Evolutionary conservation across 225 moss, liverwort and hornwort species (phyloP).

Genomic region (Physcomitrium patens): DNA sequence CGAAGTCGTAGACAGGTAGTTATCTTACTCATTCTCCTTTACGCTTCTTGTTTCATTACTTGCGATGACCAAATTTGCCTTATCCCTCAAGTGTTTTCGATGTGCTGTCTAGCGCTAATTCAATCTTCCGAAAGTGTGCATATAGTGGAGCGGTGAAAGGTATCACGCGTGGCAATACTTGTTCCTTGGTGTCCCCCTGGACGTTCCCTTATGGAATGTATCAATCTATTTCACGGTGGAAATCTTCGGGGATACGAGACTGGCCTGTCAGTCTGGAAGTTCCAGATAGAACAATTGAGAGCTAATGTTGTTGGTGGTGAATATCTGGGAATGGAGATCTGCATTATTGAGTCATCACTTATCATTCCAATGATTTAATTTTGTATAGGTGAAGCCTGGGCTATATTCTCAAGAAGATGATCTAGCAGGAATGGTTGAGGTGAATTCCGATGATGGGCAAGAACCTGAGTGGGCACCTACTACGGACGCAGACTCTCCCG

Average conservation of each 20-base stretch:
- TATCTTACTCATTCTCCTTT: background rate
- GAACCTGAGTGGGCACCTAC: slow-evolving; percentile 57
- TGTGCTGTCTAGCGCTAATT: slow-evolving; percentile 11
- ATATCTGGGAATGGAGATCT: background rate
- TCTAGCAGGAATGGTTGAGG: slow-evolving; percentile 67
- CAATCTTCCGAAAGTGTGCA: background rate
- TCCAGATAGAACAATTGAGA: slow-evolving; percentile 14
- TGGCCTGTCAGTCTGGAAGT: background rate
- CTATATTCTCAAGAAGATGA: slow-evolving; percentile 67
- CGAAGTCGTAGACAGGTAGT: slow-evolving; percentile 90
- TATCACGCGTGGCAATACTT: background rate
- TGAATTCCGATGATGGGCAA: slow-evolving; percentile 64
- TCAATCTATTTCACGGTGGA: background rate
- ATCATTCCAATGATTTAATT: slow-evolving; percentile 1
- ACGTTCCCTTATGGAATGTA: background rate
- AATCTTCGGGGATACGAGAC: background rate
- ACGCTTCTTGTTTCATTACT: background rate
- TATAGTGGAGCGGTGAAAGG: background rate
- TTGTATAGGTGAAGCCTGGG: slow-evolving; percentile 40
- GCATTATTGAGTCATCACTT: background rate
- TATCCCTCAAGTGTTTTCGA: background rate
- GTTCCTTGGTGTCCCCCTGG: background rate
- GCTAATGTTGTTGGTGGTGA: background rate
- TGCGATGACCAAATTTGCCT: background rate
- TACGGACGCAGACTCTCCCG: slow-evolving; percentile 55